Evolutionary conservation across 768 basidiomycete genomes (phyloP), one percentile per base, ranked within the genome.

Genomic region (Amanita rubescens): DNA sequence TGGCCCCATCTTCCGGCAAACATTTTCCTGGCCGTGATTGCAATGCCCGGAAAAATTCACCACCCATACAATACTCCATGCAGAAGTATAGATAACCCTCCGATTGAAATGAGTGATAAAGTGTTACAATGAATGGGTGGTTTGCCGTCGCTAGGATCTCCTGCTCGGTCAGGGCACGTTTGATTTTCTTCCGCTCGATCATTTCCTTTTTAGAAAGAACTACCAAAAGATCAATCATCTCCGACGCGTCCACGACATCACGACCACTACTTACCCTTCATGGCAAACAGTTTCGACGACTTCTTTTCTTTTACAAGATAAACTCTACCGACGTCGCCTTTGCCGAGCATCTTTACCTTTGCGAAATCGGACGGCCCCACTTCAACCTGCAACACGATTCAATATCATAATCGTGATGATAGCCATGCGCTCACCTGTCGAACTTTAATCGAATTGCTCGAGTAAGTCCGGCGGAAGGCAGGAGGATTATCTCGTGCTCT

Each of bases 151-250:
- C 95, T 39, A 99, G 80, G 60, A 99, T 99, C 70, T 98, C 96
- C 74, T 97, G 96, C 71, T 99, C 96, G 3, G 96, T 97, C 63
- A 99, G 68, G 8, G 95, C 96, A 57, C 96, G 84, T 70, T 99
- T 99, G 75, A 99, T 95, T 78, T 99, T 99, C 75, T 95, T 96
- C 62, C 96, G 84, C 73, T 95, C 93, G 69, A 99, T 94, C 95
- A 99, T 98, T 76, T 99, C 96, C 76, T 89, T 91, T 76, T 98
- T 98, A 48, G 94, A 96, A 42, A 99, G 76, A 20, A 99, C 96
- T 95, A 69, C 64, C 65, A 65, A 70, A 65, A 67, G 71, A 65
- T 55, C 61, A 64, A 63, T 57, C 63, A 66, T 66, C 66, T 66
- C 67, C 69, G 63, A 69, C 62, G 60, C 53, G 59, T 55, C 59